Base-by-base conservation (phyloP, 768 basidiomycete species). In the Steccherinum ochraceum region DNA sequence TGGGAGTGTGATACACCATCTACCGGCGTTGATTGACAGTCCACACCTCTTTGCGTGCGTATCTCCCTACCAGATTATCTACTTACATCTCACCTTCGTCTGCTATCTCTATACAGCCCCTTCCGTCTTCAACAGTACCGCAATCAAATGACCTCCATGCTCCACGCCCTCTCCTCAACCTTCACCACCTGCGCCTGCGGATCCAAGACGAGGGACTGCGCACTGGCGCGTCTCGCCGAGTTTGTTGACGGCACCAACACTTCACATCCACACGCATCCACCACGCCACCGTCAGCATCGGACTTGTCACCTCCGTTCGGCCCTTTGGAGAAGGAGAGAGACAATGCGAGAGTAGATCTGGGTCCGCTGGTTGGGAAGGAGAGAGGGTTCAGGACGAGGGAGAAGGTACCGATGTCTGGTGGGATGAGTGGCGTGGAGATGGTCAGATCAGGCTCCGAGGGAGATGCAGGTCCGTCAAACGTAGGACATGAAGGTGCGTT, bases 131-230 rank as follows among this genome's bases (percentile, higher is more conserved):
- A 69, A 18, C 78, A 80, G 53, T 72, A 86, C 13, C 80, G 80
- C 35, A 67, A 75, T 24, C 86, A 87, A 58, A 79, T 87, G 69
- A 74, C 83, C 0, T 79, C 81, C 21, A 81, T 88, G 61, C 74
- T 89, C 0, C 84, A 87, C 49, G 74, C 83, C 4, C 74, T 89
- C 48, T 72, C 79, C 5, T 81, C 81, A 16, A 85, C 83, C 0
- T 89, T 88, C 59, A 81, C 83, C 3, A 83, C 83, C 1, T 89
- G 86, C 49, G 86, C 86, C 0, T 89, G 86, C 55, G 86, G 86
- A 4, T 70, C 77, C 10, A 71, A 71, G 4, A 74, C 83, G 3
- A 72, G 70, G 25, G 80, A 84, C 48, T 89, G 87, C 57, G 84
- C 79, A 2, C 63, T 85, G 21, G 71, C 68, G 12, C 73, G 78